phyloP scores from a whole-genome alignment of 2,329 filamentous ascomycete species.

The Hypoxylon sp. region DNA sequence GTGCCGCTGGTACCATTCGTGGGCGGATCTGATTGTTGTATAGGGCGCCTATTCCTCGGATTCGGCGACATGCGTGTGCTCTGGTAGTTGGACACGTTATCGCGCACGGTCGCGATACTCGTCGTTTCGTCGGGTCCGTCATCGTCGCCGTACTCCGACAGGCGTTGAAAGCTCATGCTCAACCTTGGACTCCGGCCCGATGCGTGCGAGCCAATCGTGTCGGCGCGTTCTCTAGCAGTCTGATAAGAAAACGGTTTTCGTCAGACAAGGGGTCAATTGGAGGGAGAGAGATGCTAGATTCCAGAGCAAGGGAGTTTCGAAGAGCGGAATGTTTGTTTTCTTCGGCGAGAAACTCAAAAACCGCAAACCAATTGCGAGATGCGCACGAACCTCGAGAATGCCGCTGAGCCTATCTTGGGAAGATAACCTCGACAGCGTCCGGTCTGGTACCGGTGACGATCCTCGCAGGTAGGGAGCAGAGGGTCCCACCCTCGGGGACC shows the following conservation, averaged over 20 bases:
- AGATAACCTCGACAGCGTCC: constrained; percentile 50
- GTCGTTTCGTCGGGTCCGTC: constrained; percentile 60
- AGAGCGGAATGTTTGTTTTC: neutral
- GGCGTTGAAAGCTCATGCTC: constrained; percentile 44
- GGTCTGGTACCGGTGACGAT: constrained; percentile 43
- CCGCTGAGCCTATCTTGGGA: constrained; percentile 61
- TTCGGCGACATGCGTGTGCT: constrained; percentile 53
- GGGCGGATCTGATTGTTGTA: constrained; percentile 42
- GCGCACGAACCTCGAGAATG: constrained; percentile 63
- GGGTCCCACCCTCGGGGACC: constrained; percentile 40
- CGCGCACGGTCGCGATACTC: constrained; percentile 57
- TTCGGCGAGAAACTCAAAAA: neutral
- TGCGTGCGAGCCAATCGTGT: constrained; percentile 56
- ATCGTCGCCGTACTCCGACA: constrained; percentile 38
- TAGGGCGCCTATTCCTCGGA: constrained; percentile 43
- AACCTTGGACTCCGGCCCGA: constrained; percentile 44
- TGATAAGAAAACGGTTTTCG: constrained; percentile 44
- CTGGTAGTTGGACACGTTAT: constrained; percentile 59
- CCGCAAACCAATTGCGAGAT: constrained; percentile 11
- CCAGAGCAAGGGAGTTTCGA: neutral
- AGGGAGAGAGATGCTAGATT: neutral
- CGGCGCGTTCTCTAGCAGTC: constrained; percentile 62
- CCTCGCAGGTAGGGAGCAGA: constrained; percentile 29
- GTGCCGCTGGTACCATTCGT: constrained; percentile 42
- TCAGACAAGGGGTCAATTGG: constrained; percentile 19